phyloP scores from a whole-genome alignment of 495 filamentous ascomycete species.

The Penicillium ucsense region DNA sequence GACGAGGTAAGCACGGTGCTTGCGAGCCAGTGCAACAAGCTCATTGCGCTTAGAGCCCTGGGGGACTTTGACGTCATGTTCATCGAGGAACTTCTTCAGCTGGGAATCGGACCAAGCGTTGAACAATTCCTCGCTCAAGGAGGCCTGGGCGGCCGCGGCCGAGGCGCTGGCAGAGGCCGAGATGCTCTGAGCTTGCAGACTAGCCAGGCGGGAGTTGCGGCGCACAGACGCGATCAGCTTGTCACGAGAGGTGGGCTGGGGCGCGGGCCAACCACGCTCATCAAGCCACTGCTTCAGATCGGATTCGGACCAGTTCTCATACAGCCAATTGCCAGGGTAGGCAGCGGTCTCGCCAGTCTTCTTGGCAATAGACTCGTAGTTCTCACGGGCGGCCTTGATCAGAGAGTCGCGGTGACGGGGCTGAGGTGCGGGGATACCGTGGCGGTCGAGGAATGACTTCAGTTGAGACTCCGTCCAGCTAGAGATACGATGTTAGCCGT shows the following conservation, averaged over 20 bases:
- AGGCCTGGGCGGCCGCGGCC: conserved; percentile 57
- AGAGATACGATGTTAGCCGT: conserved; percentile 11
- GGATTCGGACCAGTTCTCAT: conserved; percentile 74
- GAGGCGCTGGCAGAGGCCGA: conserved; percentile 52
- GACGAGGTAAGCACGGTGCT: conserved; percentile 67
- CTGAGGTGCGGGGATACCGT: conserved; percentile 70
- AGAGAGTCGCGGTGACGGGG: conserved; percentile 79
- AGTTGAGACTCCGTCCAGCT: conserved; percentile 80
- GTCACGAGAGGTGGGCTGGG: conserved; percentile 79
- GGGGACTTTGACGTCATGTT: conserved; percentile 69
- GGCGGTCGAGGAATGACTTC: conserved; percentile 84
- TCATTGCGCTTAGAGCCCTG: conserved; percentile 89
- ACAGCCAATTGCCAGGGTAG: conserved; percentile 97
- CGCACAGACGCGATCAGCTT: conserved; percentile 81
- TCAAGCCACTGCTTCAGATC: conserved; percentile 79
- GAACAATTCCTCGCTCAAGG: conserved; percentile 72
- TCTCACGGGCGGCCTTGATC: conserved; percentile 65
- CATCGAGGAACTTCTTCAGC: conserved; percentile 70
- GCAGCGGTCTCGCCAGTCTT: conserved; percentile 70
- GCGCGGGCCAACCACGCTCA: conserved; percentile 75
- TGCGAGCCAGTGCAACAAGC: conserved; percentile 80
- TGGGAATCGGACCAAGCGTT: conserved; percentile 79
- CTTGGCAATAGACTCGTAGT: conserved; percentile 71
- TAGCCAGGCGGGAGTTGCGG: conserved; percentile 77
- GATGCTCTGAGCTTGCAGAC: conserved; percentile 51